Base-by-base conservation (phyloP, 2,329 filamentous ascomycete species). In the Fusarium sp. region DNA sequence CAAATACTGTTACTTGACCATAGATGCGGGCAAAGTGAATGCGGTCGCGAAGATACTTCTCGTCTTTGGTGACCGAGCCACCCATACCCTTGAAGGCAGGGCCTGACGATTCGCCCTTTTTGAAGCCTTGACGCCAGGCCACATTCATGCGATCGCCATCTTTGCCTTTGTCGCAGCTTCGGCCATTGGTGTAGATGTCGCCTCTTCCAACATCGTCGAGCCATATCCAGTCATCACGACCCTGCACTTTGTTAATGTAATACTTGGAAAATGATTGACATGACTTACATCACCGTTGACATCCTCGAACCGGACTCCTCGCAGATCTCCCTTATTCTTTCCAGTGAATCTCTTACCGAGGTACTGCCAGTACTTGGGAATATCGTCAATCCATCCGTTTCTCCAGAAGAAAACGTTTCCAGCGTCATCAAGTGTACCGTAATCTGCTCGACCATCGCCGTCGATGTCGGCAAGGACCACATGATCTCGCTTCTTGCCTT, bases 301-400 rank as follows among this genome's bases (percentile, higher is more conserved):
- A 35, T 75, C 73, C 19, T 69, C 62, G 24, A 73, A 71, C 2
- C 64, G 62, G 3, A 71, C 40, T 4, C 73, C 73, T 7, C 28
- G 24, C 5, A 69, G 15, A 40, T 73, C 56, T 1, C 71, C 71
- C 56, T 68, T 74, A n/a, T 17, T n/a, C 39, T 70, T 63, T 7
- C 37, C 56, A 2, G 49, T 50, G 37, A 73, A 76, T 3, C 65
- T 43, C 20, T 59, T n/a, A 5, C 65, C 75, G 35, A 80, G 67
- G 5, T 65, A 49, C 58, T 81, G 76, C 77, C 78, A 80, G 9
- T 54, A 54, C 7, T 46, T 22, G 11, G 51, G 51, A 41, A 39
- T 54, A 13, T 54, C 51, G 17, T 54, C 20, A 41, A 54, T 39
- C 51, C 51, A 54, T 15, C 51, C 51, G 37, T 52, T 58, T 10